These are phyloP conservation scores for Primulina huaijiensis DNA, from an alignment of 257 asterid species.

Conservation along the genomic window DNA sequence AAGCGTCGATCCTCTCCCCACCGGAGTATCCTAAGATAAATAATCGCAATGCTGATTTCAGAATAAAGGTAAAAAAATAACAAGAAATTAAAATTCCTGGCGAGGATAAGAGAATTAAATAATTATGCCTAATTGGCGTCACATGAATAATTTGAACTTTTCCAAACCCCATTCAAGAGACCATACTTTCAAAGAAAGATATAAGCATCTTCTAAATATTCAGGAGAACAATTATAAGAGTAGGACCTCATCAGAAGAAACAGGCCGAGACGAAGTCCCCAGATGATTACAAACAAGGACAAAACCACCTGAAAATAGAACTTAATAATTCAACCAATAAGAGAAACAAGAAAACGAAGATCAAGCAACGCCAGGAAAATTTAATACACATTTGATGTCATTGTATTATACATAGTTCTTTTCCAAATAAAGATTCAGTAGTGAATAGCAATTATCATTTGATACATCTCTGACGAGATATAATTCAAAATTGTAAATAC, in stretches of 20 bases:
- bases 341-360: slow-evolving; percentile 4
- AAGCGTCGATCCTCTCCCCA: slow-evolving; percentile 99
- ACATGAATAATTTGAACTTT: background rate
- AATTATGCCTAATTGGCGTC: background rate
- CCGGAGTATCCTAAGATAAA: slow-evolving; percentile 57
- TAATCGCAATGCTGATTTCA: slow-evolving; percentile 2
- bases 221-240: slow-evolving; percentile 8
- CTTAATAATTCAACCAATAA: slow-evolving; percentile 19
- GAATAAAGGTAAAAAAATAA: slow-evolving; percentile 6
- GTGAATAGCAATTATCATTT: background rate
- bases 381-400: background rate
- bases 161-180: background rate
- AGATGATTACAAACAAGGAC: slow-evolving; percentile 60
- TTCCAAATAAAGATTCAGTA: background rate
- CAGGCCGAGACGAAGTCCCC: slow-evolving; percentile 91
- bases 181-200: background rate
- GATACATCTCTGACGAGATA: background rate
- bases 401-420: background rate
- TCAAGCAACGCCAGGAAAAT: background rate
- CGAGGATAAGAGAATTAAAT: too few relatives aligned
- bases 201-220: slow-evolving; percentile 18
- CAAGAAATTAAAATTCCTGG: background rate
- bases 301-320: slow-evolving; percentile 59
- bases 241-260: slow-evolving; percentile 81
- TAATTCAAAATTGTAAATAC: background rate